Evolutionary conservation across 768 basidiomycete species (phyloP), one percentile per base, ranked within the genome.

Genomic region (Lactifluus piperatus): DNA sequence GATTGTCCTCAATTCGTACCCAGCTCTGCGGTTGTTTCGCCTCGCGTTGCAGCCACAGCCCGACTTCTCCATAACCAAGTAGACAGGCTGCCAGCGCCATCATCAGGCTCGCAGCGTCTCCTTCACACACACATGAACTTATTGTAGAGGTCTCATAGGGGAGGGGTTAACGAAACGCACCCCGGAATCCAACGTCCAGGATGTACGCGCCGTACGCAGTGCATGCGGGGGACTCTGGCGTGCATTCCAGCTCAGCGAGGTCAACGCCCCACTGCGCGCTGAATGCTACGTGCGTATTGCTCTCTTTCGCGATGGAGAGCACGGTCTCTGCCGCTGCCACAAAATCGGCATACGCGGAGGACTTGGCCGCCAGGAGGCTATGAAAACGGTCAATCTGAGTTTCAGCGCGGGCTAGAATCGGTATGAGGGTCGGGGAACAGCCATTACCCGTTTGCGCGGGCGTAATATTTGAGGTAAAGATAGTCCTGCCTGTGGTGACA

Each of bases 1-100:
- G 81, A 66, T 95, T 95, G 0, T 79, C 81, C 10, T 83, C 79
- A 55, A 83, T 68, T 36, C 75, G 66, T 20, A 87, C 79, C 78
- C 83, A 84, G 22, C 75, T 79, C 26, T 74, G 69, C 10, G 72
- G 75, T 41, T 64, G 66, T 36, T 74, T 67, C 1, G 77, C 78
- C 59, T 85, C 77, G 36, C 77, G 80, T 69, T 83, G 79, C 32
- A 97, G 73, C 85, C 91, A 90, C 41, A 91, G 72, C 1, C 93
- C 94, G 0, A 94, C 91, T 69, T 95, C 90, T 11, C 94, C 94
- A 68, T 97, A 97, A 2, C 94, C 94, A 0, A 95, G 73, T 9
- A 95, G 75, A 68, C 94, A 97, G 8, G 90, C 85, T 10, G 88
- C 83, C 1, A 94, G 77, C 0, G 90, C 87, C 73, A 97, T 84